Evolutionary conservation across 257 asterid species (phyloP).

Genomic region (Fraxinus cuspidata): DNA sequence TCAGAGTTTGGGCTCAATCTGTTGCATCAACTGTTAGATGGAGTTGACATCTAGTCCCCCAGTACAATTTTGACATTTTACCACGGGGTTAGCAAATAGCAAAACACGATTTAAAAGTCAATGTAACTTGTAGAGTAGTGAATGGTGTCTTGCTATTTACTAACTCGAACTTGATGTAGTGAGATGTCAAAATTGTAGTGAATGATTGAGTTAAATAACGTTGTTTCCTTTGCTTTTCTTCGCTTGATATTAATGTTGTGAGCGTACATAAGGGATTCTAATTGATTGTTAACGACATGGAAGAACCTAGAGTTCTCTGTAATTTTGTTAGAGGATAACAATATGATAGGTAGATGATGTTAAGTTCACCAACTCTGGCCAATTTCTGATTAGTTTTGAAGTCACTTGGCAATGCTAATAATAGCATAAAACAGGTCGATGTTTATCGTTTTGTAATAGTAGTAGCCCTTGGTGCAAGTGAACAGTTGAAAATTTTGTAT

Average conservation of each 20-base stretch:
- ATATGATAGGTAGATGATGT: too few species aligned
- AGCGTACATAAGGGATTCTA: conserved; percentile 1
- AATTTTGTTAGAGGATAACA: background rate
- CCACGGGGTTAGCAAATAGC: too few species aligned
- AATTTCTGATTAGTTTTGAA: background rate
- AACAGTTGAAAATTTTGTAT: too few species aligned
- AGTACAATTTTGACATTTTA: background rate
- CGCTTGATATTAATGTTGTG: background rate
- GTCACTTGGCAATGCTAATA: conserved; percentile 7
- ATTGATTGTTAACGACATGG: background rate
- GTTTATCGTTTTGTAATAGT: background rate
- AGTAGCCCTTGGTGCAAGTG: background rate
- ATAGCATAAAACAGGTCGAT: background rate
- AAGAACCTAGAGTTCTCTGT: too few species aligned
- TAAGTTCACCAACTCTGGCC: too few species aligned
- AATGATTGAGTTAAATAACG: too few species aligned
- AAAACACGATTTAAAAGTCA: too few species aligned
- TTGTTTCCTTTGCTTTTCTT: background rate
- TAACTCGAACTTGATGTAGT: background rate
- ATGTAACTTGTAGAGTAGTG: background rate
- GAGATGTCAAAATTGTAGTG: too few species aligned
- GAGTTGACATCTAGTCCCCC: background rate
- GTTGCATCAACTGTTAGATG: conserved; percentile 73
- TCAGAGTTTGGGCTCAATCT: conserved; percentile 76
- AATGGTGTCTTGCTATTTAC: background rate